Base-by-base conservation (phyloP, 768 basidiomycete species). In the Lactarius tabidus region DNA sequence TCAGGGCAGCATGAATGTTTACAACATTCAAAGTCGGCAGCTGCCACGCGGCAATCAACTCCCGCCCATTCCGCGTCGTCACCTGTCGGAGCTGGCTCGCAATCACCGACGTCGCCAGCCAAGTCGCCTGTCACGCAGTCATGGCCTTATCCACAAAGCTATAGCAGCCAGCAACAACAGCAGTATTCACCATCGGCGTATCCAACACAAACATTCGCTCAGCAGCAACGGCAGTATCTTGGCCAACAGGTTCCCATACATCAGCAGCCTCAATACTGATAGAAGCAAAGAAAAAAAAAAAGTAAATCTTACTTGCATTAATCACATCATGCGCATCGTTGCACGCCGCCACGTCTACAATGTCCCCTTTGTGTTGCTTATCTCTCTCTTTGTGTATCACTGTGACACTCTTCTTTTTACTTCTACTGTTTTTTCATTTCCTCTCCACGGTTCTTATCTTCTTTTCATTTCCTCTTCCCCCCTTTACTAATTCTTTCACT, bases 1-100 rank as follows among this genome's bases (percentile, higher is more conserved):
- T 84, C 84, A 59, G 90, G 91, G 3, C 79, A 86, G 69, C 90
- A 86, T 71, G 82, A 83, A 63, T 84, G 82, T 67, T 65, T 85
- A 28, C 77, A 75, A 62, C 73, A 79, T 36, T 57, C 63, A 52
- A 67, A 69, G 56, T 63, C 71, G 45, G 66, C 63, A 31, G 39
- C 43, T 29, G 55, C 56, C 38, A 66, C 65, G 2, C 60, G 70
- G 14, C 65, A 67, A 45, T 57, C 68, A 18, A 68, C 67, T 4
- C 68, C 66, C 23, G 18, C 68, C 3, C 66, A 60, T 20, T 23
- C 57, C 10, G 52, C 57, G 8, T 51, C 66, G 23, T n/a, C n/a
- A n/a, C 58, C 51, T 23, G 28, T 48, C 14, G 52, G 31, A 36
- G 28, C 59, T 2, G 2, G 45, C n/a, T 61, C 67, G 2, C 51